Evolutionary conservation across 2,329 filamentous ascomycete genomes (phyloP).

Genomic region (Fusarium subglutinans): DNA sequence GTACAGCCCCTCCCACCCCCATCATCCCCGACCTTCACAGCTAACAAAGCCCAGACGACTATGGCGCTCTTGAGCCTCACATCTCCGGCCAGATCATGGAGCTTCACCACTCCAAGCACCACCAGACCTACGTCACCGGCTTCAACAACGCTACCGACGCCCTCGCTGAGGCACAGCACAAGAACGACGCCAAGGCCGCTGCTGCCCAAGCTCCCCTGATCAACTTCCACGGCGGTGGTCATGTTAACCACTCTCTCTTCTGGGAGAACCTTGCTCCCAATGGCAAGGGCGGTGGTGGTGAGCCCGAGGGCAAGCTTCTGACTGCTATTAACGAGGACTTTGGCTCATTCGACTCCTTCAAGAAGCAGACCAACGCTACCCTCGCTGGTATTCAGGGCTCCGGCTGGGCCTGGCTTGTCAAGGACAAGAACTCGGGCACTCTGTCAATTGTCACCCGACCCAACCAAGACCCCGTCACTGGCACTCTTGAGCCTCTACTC

Average conservation of each 20-base stretch:
- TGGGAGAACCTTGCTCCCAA: slow-evolving; percentile 83
- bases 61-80: slow-evolving; percentile 86
- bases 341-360: slow-evolving; percentile 71
- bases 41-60: slow-evolving; percentile 76
- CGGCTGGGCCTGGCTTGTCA: slow-evolving; percentile 91
- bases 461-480: slow-evolving; percentile 91
- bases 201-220: slow-evolving; percentile 64
- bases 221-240: slow-evolving; percentile 85
- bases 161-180: slow-evolving; percentile 69
- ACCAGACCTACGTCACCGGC: slow-evolving; percentile 91
- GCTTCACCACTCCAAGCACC: slow-evolving; percentile 93
- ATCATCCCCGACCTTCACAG: background rate
- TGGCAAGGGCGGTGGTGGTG: slow-evolving; percentile 68
- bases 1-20: slow-evolving; percentile 42
- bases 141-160: slow-evolving; percentile 84
- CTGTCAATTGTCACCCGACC: slow-evolving; percentile 75
- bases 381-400: slow-evolving; percentile 84
- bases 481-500: slow-evolving; percentile 82
- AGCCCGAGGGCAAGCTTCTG: slow-evolving; percentile 69
- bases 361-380: slow-evolving; percentile 72
- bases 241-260: slow-evolving; percentile 88
- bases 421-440: slow-evolving; percentile 70
- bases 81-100: slow-evolving; percentile 96
- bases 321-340: slow-evolving; percentile 72
- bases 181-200: slow-evolving; percentile 66